These are phyloP conservation scores for Polyporus tsugae DNA, from an alignment of 1,284 basidiomycete genomes.

Conservation along the genomic window DNA sequence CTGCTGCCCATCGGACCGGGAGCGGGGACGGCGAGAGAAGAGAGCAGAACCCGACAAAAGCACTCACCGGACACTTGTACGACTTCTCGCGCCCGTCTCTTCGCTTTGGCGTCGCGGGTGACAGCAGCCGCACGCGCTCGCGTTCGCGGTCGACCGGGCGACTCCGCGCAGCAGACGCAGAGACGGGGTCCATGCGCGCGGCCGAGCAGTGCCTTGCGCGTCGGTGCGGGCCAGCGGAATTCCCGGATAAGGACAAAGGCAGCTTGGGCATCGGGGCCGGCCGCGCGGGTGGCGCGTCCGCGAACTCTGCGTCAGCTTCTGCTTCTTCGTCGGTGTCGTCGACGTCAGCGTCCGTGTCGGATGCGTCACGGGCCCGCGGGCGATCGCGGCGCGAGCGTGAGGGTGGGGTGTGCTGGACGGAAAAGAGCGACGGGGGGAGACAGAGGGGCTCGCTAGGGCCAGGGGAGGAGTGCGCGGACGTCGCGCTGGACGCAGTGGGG, in stretches of 20 bases:
- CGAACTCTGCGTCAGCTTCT: not conserved
- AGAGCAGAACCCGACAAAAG: not conserved
- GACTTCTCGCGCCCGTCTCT: conserved; percentile 45
- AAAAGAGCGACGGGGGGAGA: conserved; percentile 41
- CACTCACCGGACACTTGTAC: conserved; percentile 49
- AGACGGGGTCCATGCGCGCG: conserved; percentile 12
- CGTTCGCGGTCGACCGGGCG: conserved; percentile 18
- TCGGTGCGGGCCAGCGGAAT: conserved; percentile 15
- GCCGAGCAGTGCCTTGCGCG: conserved; percentile 10
- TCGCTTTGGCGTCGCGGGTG: conserved; percentile 18
- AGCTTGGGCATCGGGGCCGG: not conserved
- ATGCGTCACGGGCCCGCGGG: not conserved
- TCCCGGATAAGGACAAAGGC: not conserved
- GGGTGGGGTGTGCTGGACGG: conserved; percentile 27
- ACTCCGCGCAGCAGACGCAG: conserved; percentile 7
- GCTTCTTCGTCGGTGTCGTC: not conserved
- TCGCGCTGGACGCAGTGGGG: conserved; percentile 21
- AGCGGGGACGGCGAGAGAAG: not conserved
- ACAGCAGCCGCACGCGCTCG: conserved; percentile 4
- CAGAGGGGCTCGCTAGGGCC: conserved; percentile 34
- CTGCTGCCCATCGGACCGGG: not conserved
- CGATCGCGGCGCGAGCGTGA: conserved; percentile 3
- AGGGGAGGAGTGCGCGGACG: conserved; percentile 32
- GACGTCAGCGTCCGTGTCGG: not conserved
- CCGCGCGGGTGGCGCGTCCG: not conserved